Evolutionary conservation across 202 grass and related monocot species (phyloP).

Genomic region (Schoenoplectus triqueter): DNA sequence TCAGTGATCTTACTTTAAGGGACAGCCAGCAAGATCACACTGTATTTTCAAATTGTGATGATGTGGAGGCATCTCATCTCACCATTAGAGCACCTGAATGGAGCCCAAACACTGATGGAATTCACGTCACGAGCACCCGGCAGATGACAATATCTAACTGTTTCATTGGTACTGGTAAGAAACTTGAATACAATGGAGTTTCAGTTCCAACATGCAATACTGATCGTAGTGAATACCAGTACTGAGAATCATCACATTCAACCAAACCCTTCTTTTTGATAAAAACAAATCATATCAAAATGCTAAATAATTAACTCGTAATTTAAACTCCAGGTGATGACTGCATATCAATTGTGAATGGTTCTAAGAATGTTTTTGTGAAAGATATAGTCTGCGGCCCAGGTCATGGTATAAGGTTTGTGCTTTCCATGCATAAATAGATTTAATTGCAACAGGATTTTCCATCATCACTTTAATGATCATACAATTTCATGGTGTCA

Average conservation of each 20-base stretch:
- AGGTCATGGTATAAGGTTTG: conserved; percentile 54
- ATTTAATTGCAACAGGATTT: background rate
- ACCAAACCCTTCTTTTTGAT: background rate
- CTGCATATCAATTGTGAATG: conserved; percentile 83
- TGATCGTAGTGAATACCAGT: background rate
- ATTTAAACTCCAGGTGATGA: conserved; percentile 62
- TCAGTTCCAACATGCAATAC: background rate
- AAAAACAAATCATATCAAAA: background rate
- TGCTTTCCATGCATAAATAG: background rate
- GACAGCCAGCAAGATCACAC: conserved; percentile 75
- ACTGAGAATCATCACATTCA: background rate
- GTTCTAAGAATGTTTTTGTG: conserved; percentile 50
- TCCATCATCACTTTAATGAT: background rate
- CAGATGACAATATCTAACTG: conserved; percentile 49
- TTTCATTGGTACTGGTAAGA: conserved; percentile 65
- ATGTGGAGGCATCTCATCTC: conserved; percentile 54
- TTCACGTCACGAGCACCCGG: conserved; percentile 65
- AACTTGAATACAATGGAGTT: background rate
- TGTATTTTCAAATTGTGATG: conserved; percentile 47
- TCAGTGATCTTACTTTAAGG: conserved; percentile 54
- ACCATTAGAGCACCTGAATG: conserved; percentile 54
- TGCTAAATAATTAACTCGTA: conserved; percentile 3
- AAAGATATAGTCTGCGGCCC: conserved; percentile 65
- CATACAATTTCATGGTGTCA: background rate
- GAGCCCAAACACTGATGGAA: conserved; percentile 88